Evolutionary conservation across 371 early-diverging fungal genomes (phyloP).

Genomic region (Syncephalis plumigaleata): DNA sequence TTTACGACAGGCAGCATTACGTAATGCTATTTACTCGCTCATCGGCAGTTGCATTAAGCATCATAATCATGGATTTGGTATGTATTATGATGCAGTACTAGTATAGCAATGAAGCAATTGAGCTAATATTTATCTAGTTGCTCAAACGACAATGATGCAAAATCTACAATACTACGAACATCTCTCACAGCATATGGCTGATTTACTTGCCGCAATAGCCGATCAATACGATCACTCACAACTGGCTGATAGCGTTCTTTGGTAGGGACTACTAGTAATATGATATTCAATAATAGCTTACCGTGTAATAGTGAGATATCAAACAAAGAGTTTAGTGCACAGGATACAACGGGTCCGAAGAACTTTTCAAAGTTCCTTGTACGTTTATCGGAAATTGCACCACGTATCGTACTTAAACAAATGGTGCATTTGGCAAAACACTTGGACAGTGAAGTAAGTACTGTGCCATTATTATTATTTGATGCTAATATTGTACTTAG

Average conservation of each 20-base stretch:
- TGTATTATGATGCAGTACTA: conserved; percentile 1
- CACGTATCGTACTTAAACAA: conserved; percentile 66
- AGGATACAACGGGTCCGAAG: conserved; percentile 65
- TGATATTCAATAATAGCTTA: not conserved
- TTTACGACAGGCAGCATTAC: conserved; percentile 23
- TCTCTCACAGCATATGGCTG: conserved; percentile 81
- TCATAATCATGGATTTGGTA: conserved; percentile 60
- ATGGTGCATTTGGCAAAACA: conserved; percentile 65
- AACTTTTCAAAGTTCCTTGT: conserved; percentile 67
- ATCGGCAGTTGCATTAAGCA: conserved; percentile 37
- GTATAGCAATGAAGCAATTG: not conserved
- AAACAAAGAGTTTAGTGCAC: conserved; percentile 21
- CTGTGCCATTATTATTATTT: not conserved
- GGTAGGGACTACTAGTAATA: conserved; percentile 22
- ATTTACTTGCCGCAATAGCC: conserved; percentile 45
- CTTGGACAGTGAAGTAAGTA: conserved; percentile 68
- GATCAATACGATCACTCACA: conserved; percentile 45
- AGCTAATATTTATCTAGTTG: conserved; percentile 29
- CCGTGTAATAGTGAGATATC: conserved; percentile 19
- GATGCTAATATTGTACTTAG: conserved; percentile 15
- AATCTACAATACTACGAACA: conserved; percentile 86
- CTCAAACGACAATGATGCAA: conserved; percentile 72
- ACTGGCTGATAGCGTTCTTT: conserved; percentile 63
- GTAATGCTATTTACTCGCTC: conserved; percentile 6
- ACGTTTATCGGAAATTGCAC: conserved; percentile 59